phyloP scores from a whole-genome alignment of 805 yeast genomes.

The Monosporozyma solicola region DNA sequence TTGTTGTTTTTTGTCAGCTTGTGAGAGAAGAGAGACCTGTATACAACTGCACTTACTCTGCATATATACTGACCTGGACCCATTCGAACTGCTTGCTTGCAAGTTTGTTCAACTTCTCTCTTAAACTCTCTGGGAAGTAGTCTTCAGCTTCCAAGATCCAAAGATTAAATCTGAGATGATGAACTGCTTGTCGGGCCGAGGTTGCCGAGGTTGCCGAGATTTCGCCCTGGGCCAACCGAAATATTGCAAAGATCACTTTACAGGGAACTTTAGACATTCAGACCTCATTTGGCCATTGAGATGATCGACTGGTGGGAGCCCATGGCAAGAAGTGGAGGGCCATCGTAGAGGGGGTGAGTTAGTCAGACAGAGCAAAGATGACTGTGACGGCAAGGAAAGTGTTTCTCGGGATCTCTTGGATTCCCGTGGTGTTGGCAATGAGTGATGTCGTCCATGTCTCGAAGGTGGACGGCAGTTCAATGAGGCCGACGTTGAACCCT shows the following conservation, averaged over 20 bases:
- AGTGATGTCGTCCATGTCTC: slow-evolving; percentile 67
- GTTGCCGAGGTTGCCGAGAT: background rate
- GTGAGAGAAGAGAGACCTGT: no score
- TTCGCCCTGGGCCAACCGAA: background rate
- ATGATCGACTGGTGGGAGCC: no score
- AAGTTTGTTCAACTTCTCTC: no score
- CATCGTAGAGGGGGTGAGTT: background rate
- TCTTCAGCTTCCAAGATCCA: no score
- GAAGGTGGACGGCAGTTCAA: slow-evolving; percentile 69
- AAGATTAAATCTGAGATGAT: no score
- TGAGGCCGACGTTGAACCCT: slow-evolving; percentile 86
- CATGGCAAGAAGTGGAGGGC: no score
- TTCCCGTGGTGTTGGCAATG: slow-evolving; percentile 66
- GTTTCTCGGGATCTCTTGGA: slow-evolving; percentile 50
- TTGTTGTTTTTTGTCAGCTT: no score
- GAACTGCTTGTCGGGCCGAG: background rate
- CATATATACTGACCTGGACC: no score
- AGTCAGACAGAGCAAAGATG: background rate
- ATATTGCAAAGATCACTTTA: background rate
- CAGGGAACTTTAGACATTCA: background rate
- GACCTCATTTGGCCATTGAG: background rate
- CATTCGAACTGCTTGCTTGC: no score
- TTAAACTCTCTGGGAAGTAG: no score
- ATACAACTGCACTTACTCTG: no score
- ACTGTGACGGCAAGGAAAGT: slow-evolving; percentile 6